Evolutionary conservation across 495 filamentous ascomycete genomes (phyloP), one percentile per base, ranked within the genome.

Genomic region (Haplographium delicatum): DNA sequence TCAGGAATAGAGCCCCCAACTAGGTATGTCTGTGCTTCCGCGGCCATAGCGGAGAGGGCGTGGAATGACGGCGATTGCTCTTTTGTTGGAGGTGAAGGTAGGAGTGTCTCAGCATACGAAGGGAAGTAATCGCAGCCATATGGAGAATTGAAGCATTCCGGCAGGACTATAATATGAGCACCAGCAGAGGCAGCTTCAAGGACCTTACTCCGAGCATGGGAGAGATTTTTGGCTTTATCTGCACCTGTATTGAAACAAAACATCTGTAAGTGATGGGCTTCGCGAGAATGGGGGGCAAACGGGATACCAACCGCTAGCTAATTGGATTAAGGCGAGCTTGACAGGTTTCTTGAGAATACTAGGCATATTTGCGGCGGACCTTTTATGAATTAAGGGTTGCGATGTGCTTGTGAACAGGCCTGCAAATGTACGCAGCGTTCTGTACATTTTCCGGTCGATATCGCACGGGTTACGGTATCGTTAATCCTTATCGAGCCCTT

Each of bases 101-200:
- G 81, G 2, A 97, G 81, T 0, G 79, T 82, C 65, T 98, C 93
- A 56, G 93, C 90, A 63, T 96, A 96, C 49, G 83, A 78, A 23
- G 90, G 86, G 72, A 98, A 97, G 74, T 82, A 87, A 59, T 89
- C 78, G 50, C 82, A 88, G 55, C 91, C 91, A 71, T 96, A 96
- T n/a, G 91, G 91, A 10, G 85, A 90, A 75, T 96, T 96, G 81
- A 96, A 96, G 76, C 91, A 96, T 72, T 96, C 91, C 22, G 81
- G 81, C 16, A 83, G 68, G 26, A 83, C 85, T 48, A 89, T 73
- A 51, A 90, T 79, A 55, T 82, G 74, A 37, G 93, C 91, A 51
- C 90, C 91, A 3, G 69, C 71, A 27, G 69, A 61, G 24, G 88
- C 80, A 4, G 93, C 94, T 63, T 90, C 86, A 46, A 88, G 78